Evolutionary conservation across 768 basidiomycete genomes (phyloP), one percentile per base, ranked within the genome.

Genomic region (Suillus variegatus): DNA sequence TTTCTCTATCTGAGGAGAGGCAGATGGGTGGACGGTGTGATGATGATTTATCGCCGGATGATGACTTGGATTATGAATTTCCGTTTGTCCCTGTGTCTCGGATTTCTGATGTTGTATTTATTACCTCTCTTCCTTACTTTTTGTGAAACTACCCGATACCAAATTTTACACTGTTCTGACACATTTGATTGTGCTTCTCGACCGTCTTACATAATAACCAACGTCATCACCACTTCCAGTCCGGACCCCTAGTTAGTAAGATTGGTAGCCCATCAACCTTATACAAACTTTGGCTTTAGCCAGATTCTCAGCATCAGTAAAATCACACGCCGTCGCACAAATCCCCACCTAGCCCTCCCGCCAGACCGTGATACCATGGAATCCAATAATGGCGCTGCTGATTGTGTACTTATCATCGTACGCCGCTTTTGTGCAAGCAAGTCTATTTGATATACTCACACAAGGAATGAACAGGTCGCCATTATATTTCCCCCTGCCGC

Each of bases 401-500:
- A 20, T 6, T 60, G 58, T 12, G 18, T 60, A 43, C 58, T 60
- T 32, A 20, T 60, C 18, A 7, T 60, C 4, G 58, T 60, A 43
- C 18, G 41, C 43, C 9, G 6, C 25, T n/a, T 16, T 60, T 41
- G 58, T 12, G 25, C 36, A 20, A 60, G 10, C 25, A 22, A 43
- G 18, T 43, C 40, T 25, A 16, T 14, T 25, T 41, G 58, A 12
- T 18, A 43, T 60, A 18, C 58, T 60, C 41, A 60, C 40, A 16
- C 25, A 43, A 4, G 18, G 41, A n/a, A 55, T 43, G 25, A 28
- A 9, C 65, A 92, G 91, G 82, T 92, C 60, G 88, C 91, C 25
- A 87, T 90, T 66, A 65, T 93, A 51, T 92, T 92, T 73, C 92
- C 93, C 16, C 91, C 93, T 3, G 91, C 90, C 0, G 90, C 91